Conservation (phyloP, 805 yeast genomes). For the Jamesozyma piceae region DNA sequence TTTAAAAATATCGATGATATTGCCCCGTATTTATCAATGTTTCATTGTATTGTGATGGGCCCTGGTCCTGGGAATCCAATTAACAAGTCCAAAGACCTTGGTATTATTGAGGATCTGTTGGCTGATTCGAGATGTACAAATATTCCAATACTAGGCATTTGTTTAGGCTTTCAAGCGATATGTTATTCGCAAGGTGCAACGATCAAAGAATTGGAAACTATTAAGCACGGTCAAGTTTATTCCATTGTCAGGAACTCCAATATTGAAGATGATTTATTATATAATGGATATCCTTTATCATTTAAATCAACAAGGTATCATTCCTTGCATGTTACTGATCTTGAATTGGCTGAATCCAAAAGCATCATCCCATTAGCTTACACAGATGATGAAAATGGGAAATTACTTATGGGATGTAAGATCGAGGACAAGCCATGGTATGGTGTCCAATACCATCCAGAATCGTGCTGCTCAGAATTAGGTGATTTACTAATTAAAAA, state of each 20-base stretch:
- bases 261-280: constrained; percentile 28
- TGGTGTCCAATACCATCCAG: constrained; percentile 97
- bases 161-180: constrained; percentile 85
- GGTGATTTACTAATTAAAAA: constrained; percentile 55
- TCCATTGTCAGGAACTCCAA: constrained; percentile 26
- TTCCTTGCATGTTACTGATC: constrained; percentile 49
- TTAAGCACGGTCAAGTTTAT: constrained; percentile 83
- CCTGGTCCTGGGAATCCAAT: constrained; percentile 97
- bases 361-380: constrained; percentile 50
- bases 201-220: constrained; percentile 43
- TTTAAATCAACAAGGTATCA: constrained; percentile 82
- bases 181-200: constrained; percentile 52
- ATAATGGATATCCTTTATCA: constrained; percentile 31
- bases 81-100: constrained; percentile 48
- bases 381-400: constrained; percentile 38
- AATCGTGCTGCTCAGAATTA: constrained; percentile 69
- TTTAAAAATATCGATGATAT: constrained; percentile 32
- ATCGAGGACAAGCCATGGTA: constrained; percentile 58
- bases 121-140: constrained; percentile 9
- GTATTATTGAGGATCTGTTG: constrained; percentile 57
- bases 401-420: constrained; percentile 70
- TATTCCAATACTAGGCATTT: constrained; percentile 79
- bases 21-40: constrained; percentile 35
- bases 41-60: constrained; percentile 77
- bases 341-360: constrained; percentile 10